Conservation (phyloP, 495 filamentous ascomycete genomes). For the Cudoniella acicularis region DNA sequence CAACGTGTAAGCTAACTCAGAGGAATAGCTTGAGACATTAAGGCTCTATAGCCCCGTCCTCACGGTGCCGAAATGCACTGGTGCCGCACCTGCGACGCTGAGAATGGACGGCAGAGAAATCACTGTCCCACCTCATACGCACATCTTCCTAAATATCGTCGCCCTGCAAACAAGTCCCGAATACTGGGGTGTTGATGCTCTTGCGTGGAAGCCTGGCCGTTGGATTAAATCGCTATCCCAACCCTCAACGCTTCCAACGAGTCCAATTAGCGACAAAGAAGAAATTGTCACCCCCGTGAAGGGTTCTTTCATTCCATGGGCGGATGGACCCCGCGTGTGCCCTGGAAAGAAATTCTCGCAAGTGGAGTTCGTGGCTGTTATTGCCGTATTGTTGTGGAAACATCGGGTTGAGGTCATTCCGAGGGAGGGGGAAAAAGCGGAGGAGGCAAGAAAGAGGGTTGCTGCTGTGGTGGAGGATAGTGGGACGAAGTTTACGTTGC, state of each 20-base stretch:
- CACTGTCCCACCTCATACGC: constrained; percentile 29
- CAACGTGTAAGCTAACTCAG: background rate
- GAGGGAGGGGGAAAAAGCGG: constrained; percentile 28
- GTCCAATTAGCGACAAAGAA: no score
- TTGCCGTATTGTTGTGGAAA: constrained; percentile 40
- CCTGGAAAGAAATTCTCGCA: constrained; percentile 49
- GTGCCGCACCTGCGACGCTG: constrained; percentile 23
- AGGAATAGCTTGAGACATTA: constrained; percentile 42
- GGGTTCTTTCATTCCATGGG: constrained; percentile 45
- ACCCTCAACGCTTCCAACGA: background rate
- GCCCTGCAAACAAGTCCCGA: constrained; percentile 24
- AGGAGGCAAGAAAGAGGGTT: constrained; percentile 30
- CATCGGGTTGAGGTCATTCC: constrained; percentile 29
- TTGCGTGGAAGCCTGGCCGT: constrained; percentile 32
- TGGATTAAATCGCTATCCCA: no score
- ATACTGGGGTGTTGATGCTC: constrained; percentile 31
- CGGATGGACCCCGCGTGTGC: constrained; percentile 42
- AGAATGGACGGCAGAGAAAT: constrained; percentile 20
- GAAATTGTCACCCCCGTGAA: constrained; percentile 29
- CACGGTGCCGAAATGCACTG: constrained; percentile 37
- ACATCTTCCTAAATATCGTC: constrained; percentile 27
- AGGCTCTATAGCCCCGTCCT: constrained; percentile 45
- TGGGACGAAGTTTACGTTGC: constrained; percentile 32
- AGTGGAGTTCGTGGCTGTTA: constrained; percentile 50
- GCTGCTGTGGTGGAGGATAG: constrained; percentile 33